Conservation (phyloP, 192 early-diverging fungal genomes). For the Funneliformis mosseae region DNA sequence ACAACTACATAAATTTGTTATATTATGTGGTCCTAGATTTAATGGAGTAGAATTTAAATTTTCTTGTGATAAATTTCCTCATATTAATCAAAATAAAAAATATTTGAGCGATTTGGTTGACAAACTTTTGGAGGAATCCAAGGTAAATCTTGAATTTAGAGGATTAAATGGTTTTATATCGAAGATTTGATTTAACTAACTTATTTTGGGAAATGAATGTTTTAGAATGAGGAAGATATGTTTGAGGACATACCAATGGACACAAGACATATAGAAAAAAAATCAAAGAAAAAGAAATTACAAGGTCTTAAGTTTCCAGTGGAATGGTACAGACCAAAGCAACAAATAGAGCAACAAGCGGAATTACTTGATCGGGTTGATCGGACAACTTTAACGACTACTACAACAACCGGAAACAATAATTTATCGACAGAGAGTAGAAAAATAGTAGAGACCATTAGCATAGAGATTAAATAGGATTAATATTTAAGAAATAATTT, state of each 20-base stretch:
- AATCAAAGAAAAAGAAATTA: neutral
- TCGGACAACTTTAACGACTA: too few relatives aligned
- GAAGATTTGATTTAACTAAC: neutral
- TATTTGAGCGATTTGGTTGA: conserved; percentile 56
- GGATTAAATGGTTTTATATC: neutral
- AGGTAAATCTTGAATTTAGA: conserved; percentile 34
- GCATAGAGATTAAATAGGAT: too few relatives aligned
- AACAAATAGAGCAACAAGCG: too few relatives aligned
- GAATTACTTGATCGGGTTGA: too few relatives aligned
- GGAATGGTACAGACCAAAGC: conserved; percentile 12
- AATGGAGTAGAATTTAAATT: conserved; percentile 60
- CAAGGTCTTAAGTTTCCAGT: neutral
- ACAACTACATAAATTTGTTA: conserved; percentile 61
- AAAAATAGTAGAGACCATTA: too few relatives aligned
- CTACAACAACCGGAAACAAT: too few relatives aligned
- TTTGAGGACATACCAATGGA: conserved; percentile 33
- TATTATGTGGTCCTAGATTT: conserved; percentile 62
- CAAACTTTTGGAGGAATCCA: conserved; percentile 58
- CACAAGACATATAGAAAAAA: conserved; percentile 24
- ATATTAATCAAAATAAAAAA: conserved; percentile 59
- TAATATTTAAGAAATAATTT: too few relatives aligned
- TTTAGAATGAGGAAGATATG: conserved; percentile 17
- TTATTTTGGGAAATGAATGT: neutral
- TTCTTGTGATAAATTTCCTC: conserved; percentile 56
- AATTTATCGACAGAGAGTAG: too few relatives aligned